A percentile compares a stretch with the other conserved stretches of the same genome.
phyloP scores from a whole-genome alignment of 768 basidiomycete species.

The Collybia sordida region DNA sequence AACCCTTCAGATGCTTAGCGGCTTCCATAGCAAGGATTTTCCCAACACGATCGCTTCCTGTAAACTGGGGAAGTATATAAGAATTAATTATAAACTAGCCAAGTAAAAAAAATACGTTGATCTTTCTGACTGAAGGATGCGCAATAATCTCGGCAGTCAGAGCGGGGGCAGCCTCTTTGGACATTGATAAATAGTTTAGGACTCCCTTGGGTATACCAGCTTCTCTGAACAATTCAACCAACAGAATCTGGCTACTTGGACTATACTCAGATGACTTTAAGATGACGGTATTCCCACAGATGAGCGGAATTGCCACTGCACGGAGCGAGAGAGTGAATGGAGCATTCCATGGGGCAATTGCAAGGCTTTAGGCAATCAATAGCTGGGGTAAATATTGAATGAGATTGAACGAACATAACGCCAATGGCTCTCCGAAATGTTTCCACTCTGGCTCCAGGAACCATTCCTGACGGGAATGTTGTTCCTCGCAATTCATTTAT shows the following conservation, averaged over 20 bases:
- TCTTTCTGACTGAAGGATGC: slow-evolving; percentile 48
- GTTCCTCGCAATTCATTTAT: slow-evolving; percentile 41
- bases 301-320: slow-evolving; percentile 42
- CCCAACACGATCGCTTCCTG: slow-evolving; percentile 55
- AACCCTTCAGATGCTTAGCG: slow-evolving; percentile 54
- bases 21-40: slow-evolving; percentile 52
- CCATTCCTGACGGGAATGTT: slow-evolving; percentile 34
- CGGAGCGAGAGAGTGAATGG: slow-evolving; percentile 44
- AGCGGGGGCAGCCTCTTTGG: slow-evolving; percentile 39
- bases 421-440: slow-evolving; percentile 49
- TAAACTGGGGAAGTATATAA: slow-evolving; percentile 37
- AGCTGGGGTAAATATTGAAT: background rate
- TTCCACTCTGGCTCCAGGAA: slow-evolving; percentile 45
- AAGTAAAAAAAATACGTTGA: slow-evolving; percentile 40
- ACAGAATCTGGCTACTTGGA: slow-evolving; percentile 45
- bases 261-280: slow-evolving; percentile 52
- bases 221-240: slow-evolving; percentile 48
- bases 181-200: slow-evolving; percentile 53
- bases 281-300: slow-evolving; percentile 59
- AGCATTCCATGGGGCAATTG: slow-evolving; percentile 59
- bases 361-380: slow-evolving; percentile 6
- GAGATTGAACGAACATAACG: slow-evolving; percentile 40
- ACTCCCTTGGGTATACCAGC: slow-evolving; percentile 64
- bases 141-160: slow-evolving; percentile 53
- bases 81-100: background rate